Conservation (phyloP, 2,329 filamentous ascomycete species). For the Penicillium griseofulvum region DNA sequence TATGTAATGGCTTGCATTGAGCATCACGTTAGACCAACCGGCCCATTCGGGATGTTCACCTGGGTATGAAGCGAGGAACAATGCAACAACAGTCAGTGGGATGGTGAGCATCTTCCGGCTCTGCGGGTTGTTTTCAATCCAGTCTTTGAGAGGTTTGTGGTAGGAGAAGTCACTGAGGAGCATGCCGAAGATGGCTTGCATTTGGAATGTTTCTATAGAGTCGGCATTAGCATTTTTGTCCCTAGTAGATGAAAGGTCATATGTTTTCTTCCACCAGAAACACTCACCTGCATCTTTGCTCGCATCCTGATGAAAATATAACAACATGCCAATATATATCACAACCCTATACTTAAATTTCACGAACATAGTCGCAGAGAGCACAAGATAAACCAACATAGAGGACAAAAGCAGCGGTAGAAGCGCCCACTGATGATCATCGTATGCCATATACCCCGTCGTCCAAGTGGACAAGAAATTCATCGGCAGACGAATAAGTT, state of each 20-base stretch:
- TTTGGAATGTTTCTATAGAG: slow-evolving; percentile 52
- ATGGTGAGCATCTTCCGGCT: slow-evolving; percentile 39
- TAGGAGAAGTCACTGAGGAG: slow-evolving; percentile 53
- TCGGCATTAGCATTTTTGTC: neutral
- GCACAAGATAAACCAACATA: slow-evolving; percentile 51
- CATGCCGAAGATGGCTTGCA: slow-evolving; percentile 53
- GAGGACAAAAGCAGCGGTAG: slow-evolving; percentile 50
- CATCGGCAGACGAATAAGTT: slow-evolving; percentile 45
- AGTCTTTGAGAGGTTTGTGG: slow-evolving; percentile 46
- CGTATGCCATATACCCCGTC: slow-evolving; percentile 51
- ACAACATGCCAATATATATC: slow-evolving; percentile 46
- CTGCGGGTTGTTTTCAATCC: slow-evolving; percentile 44
- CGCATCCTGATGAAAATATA: slow-evolving; percentile 51
- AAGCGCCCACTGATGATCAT: slow-evolving; percentile 57
- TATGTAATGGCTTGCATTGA: slow-evolving; percentile 43
- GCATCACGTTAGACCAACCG: slow-evolving; percentile 49
- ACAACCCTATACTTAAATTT: slow-evolving; percentile 49
- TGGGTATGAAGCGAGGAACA: slow-evolving; percentile 51
- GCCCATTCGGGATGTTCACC: slow-evolving; percentile 52
- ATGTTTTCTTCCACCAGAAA: neutral
- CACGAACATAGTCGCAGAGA: slow-evolving; percentile 47
- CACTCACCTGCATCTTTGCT: slow-evolving; percentile 47
- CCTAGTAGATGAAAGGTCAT: neutral
- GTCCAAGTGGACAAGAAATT: slow-evolving; percentile 53
- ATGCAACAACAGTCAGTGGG: slow-evolving; percentile 43